These are phyloP conservation scores for Cladosporium cucumerinum DNA, from an alignment of 2,329 filamentous ascomycete species.

Conservation along the genomic window DNA sequence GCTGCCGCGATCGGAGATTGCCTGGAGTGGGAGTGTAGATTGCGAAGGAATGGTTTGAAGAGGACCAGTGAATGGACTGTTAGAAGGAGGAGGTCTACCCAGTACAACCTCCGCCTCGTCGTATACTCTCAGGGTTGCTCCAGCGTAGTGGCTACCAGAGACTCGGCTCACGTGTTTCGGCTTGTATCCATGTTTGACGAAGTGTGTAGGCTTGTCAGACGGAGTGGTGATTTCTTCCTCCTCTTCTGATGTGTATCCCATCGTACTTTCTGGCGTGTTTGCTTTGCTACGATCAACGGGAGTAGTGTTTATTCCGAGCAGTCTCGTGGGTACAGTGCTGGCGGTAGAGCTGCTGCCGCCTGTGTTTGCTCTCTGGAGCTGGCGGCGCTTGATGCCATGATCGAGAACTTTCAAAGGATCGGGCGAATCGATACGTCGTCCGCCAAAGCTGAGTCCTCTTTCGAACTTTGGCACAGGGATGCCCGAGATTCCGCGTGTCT, in stretches of 20 bases:
- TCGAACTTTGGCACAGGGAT: conserved; percentile 13
- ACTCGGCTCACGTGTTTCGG: conserved; percentile 6
- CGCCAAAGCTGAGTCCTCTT: conserved; percentile 22
- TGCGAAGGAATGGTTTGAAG: conserved; percentile 30
- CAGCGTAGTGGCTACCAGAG: conserved; percentile 14
- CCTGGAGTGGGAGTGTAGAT: conserved; percentile 19
- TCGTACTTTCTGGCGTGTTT: conserved; percentile 25
- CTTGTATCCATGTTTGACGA: conserved; percentile 16
- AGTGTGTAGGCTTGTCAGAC: conserved; percentile 13
- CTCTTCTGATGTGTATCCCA: conserved; percentile 23
- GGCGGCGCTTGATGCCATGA: conserved; percentile 26
- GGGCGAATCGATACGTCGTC: conserved; percentile 23
- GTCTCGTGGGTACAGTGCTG: conserved; percentile 17
- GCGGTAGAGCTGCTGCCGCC: conserved; percentile 18
- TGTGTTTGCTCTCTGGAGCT: conserved; percentile 22
- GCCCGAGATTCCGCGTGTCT: conserved; percentile 16
- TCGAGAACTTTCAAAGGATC: conserved; percentile 28
- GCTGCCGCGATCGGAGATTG: not conserved
- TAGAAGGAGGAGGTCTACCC: conserved; percentile 23
- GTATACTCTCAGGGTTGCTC: conserved; percentile 16
- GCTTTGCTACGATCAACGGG: conserved; percentile 21
- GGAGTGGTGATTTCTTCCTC: conserved; percentile 28
- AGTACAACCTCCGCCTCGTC: conserved; percentile 18
- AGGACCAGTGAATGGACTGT: conserved; percentile 26
- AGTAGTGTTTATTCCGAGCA: conserved; percentile 2